Base-by-base conservation (phyloP, 805 yeast genomes). In the Saccharomycopsis fodiens region DNA sequence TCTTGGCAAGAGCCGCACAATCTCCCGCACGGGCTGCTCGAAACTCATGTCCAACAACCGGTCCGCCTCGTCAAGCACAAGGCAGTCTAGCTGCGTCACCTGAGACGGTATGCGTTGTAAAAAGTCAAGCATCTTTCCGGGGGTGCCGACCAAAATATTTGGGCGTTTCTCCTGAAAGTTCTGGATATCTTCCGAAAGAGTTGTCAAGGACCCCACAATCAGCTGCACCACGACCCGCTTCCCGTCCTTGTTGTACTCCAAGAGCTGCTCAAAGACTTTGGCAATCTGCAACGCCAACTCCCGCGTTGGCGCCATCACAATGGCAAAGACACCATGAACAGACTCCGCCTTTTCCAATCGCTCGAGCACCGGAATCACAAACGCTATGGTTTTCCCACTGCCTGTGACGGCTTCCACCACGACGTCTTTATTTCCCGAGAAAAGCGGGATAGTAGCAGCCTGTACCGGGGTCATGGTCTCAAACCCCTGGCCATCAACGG, bases 401-500 rank as follows among this genome's bases (percentile, higher is more conserved):
- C 98, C 98, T 0, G 98, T 93, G 1, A 87, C 96, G 0, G 97
- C 95, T 60, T 93, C 97, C 1, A 88, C 97, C 6, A 93, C 93
- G 3, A 93, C 96, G 64, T 93, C 98, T 57, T 91, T 91, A 58
- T 88, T 84, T 16, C 79, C 79, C 19, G 82, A 64, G 53, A 93
- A 75, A 49, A 89, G 66, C 0, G 98, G 98, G 41, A 93, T 84
- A 0, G 94, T 81, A 0, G 97, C 78, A 0, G 98, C 97, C 60
- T 93, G 98, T 0, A 93, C 98, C 0, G 98, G 96, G 0, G 98
- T 93, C 96, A 91, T 87, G 10, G 75, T 60, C 2, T 76, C 73
- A 59, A 74, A 89, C 2, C 95, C 96, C 50, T 82, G 59, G 1
- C 89, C 75, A n/a, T 67, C 63, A 10, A 89, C 70, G 2, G 95